These are phyloP conservation scores for Endocalyx cinctus DNA, from an alignment of 2,329 filamentous ascomycete genomes.

Conservation along the genomic window DNA sequence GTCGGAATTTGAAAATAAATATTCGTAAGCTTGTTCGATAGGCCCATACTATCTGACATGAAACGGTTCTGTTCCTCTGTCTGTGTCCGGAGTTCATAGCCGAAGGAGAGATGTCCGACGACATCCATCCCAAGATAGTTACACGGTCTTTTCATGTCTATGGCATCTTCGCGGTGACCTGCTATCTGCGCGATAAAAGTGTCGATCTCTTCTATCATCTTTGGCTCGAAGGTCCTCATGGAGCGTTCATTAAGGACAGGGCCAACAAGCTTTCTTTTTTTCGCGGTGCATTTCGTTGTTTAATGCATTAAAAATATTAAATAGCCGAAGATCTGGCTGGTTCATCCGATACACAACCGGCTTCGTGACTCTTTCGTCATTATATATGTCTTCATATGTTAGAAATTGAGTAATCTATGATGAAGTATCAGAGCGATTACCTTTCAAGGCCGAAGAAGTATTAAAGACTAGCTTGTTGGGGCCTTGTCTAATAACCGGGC, in stretches of 20 bases:
- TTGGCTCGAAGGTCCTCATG: neutral
- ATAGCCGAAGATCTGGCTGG: neutral
- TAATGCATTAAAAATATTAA: neutral
- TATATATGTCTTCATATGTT: neutral
- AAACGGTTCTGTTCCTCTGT: neutral
- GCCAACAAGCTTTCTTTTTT: neutral
- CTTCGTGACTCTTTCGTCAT: neutral
- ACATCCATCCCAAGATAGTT: neutral
- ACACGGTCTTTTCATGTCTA: neutral
- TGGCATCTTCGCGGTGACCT: neutral
- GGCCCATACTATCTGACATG: neutral
- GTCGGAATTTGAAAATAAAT: neutral
- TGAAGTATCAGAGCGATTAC: too few relatives aligned
- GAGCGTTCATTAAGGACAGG: neutral
- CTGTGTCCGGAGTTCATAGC: neutral
- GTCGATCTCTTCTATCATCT: neutral
- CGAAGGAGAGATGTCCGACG: neutral
- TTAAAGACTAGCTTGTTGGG: neutral
- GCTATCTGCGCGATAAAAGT: neutral
- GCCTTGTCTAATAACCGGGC: neutral
- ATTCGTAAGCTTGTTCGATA: neutral
- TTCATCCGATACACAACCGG: neutral
- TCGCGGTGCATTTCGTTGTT: neutral
- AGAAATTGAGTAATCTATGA: neutral
- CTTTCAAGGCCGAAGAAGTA: neutral